phyloP scores from a whole-genome alignment of 345 rosid genomes.

The Pistacia integerrima region DNA sequence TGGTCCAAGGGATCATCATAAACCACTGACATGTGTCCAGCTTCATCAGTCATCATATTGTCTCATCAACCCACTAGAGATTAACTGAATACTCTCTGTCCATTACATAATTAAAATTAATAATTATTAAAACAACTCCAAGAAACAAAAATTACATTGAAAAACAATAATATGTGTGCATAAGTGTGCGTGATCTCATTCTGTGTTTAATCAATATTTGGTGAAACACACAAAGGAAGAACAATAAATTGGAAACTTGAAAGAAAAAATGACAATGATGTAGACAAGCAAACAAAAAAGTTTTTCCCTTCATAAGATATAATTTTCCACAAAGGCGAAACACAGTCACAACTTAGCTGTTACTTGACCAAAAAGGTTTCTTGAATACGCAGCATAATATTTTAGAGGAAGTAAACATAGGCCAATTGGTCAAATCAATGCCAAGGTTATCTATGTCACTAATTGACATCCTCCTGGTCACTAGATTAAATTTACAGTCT shows the following conservation, averaged over 20 bases:
- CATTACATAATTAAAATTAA: constrained; percentile 20
- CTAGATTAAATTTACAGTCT: background rate
- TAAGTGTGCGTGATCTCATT: background rate
- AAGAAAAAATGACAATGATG: background rate
- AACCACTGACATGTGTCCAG: constrained; percentile 60
- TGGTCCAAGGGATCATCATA: constrained; percentile 91
- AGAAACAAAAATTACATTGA: background rate
- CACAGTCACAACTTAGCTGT: background rate
- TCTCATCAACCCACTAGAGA: constrained; percentile 28
- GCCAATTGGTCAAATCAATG: background rate
- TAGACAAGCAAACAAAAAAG: background rate
- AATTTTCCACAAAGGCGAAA: background rate
- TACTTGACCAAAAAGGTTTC: background rate
- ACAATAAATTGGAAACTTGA: background rate
- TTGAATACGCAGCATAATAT: background rate
- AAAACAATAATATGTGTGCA: background rate
- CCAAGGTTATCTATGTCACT: background rate
- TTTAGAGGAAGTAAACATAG: background rate
- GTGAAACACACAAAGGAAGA: background rate
- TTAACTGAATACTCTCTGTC: constrained; percentile 20
- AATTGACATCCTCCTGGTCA: background rate
- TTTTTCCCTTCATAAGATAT: background rate
- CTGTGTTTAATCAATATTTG: background rate
- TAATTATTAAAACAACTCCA: background rate
- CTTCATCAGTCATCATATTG: constrained; percentile 70